Evolutionary conservation across 495 filamentous ascomycete species (phyloP), one percentile per base, ranked within the genome.

Genomic region (Hypoxylon lienhwacheense): DNA sequence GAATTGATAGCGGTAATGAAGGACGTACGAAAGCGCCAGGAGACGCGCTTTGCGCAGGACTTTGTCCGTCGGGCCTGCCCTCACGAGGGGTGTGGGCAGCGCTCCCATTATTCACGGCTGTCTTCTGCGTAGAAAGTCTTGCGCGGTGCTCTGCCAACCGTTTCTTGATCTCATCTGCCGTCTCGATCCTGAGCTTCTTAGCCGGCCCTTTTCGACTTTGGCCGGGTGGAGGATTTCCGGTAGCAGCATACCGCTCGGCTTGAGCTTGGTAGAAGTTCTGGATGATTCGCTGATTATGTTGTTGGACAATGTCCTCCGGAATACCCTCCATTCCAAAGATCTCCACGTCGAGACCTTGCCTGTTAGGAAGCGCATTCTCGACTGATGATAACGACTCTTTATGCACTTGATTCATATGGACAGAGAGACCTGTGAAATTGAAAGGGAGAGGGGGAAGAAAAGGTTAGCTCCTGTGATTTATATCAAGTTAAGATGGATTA

Each of bases 261-360:
- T 96, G 90, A 7, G 85, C 87, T 55, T 87, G 83, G 67, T 91
- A 89, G 70, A 85, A 95, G 67, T 88, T 86, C 26, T 82, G 77
- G 43, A 88, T 81, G 56, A 97, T 88, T 47, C 87, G 85, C 73
- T 93, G 86, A 52, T 89, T 85, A 71, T 97, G 95, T 44, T 84
- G 78, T 51, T 85, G 76, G 16, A 88, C 74, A 49, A 95, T 80
- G 29, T 96, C 90, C 26, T 90, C 88, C 7, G 93, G 93, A 14
- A 98, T 88, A 59, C 93, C 93, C 63, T 97, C 91, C 87, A 96
- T 96, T 61, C 92, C 93, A 66, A 97, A 98, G 60, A 98, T 97
- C 70, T 98, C 93, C 36, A 95, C 81, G 34, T 96, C 90, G 25
- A 93, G 80, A 36, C 85, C 84, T 53, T 85, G 79, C 29, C 95